These are phyloP conservation scores for Coix lacrymajobi DNA, from an alignment of 176 grass and related monocot species.

Conservation along the genomic window DNA sequence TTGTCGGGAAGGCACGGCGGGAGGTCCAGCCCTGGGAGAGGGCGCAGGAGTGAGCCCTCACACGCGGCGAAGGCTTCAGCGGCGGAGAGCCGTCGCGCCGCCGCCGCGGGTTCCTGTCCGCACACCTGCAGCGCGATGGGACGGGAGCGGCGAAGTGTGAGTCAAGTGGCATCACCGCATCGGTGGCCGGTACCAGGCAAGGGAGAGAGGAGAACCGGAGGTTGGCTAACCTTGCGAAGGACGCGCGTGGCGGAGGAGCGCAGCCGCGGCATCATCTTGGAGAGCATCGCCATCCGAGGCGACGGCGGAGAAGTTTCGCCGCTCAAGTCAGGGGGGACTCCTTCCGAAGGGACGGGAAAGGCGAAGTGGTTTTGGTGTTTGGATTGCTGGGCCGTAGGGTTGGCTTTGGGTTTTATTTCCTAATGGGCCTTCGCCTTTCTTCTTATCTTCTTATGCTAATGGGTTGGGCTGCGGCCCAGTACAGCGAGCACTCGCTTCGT, in stretches of 20 bases:
- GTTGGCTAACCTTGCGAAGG: constrained; percentile 17
- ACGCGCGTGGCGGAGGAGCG: constrained; percentile 37
- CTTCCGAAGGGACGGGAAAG: not conserved
- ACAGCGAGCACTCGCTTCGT: not conserved
- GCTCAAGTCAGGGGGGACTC: too few species aligned
- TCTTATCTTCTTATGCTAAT: too few species aligned
- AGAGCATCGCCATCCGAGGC: not conserved
- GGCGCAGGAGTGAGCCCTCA: constrained; percentile 41
- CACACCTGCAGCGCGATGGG: constrained; percentile 12
- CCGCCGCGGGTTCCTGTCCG: not conserved
- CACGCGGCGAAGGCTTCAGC: constrained; percentile 18
- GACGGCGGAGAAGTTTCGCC: not conserved
- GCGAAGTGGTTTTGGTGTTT: not conserved
- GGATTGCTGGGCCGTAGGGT: not conserved
- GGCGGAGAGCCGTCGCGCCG: constrained; percentile 26
- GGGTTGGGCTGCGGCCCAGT: not conserved
- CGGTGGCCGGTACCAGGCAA: not conserved
- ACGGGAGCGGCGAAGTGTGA: not conserved
- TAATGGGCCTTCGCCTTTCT: not conserved
- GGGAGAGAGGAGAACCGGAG: not conserved
- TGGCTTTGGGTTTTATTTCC: not conserved
- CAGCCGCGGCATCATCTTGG: constrained; percentile 32
- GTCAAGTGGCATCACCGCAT: not conserved
- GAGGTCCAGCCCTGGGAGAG: constrained; percentile 44
- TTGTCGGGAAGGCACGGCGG: constrained; percentile 45